Evolutionary conservation across 2,329 filamentous ascomycete species (phyloP), one percentile per base, ranked within the genome.

Genomic region (Volutella citrinella): DNA sequence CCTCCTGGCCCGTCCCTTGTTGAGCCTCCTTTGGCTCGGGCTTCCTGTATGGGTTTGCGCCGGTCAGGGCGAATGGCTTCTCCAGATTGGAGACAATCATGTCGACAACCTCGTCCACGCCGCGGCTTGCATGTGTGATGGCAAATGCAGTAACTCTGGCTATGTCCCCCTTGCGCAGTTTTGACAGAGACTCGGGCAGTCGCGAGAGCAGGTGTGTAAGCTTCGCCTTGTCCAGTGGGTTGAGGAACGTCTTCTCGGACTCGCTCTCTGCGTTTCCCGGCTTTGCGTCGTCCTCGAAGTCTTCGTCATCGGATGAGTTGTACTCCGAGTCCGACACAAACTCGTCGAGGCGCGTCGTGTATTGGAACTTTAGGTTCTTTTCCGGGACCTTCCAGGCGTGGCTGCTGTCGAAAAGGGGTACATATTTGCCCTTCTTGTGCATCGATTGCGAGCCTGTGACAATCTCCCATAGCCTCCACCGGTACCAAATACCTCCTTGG

Each of bases 81-180:
- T 84, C 72, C 20, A 97, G 72, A 51, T 98, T 97, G 2, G 80
- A 74, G 1, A 95, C 76, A 22, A 97, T 81, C 63, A 95, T 78
- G 30, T 91, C 78, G n/a, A 95, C 89, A 21, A 96, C 83, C 64
- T 97, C 93, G 45, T 94, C 86, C 10, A 87, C 85, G 12, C 90
- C 93, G 14, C 80, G 75, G 23, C 84, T 87, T 3, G 89, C 86
- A 57, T 97, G 88, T 4, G 82, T 83, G 36, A 97, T 88, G 10
- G 90, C 90, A 61, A 97, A 96, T 4, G 84, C 77, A 2, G 90
- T 91, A 3, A 96, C 73, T 6, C 89, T 77, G 2, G 88, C 90
- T 27, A 97, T 78, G 53, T 97, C 88, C 4, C 88, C 89, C 53
- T 87, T 87, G 18, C 87, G 77, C 17, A 96, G 70, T 46, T 77